Conservation (phyloP, 2,329 filamentous ascomycete genomes). For the Fusarium papillatum region DNA sequence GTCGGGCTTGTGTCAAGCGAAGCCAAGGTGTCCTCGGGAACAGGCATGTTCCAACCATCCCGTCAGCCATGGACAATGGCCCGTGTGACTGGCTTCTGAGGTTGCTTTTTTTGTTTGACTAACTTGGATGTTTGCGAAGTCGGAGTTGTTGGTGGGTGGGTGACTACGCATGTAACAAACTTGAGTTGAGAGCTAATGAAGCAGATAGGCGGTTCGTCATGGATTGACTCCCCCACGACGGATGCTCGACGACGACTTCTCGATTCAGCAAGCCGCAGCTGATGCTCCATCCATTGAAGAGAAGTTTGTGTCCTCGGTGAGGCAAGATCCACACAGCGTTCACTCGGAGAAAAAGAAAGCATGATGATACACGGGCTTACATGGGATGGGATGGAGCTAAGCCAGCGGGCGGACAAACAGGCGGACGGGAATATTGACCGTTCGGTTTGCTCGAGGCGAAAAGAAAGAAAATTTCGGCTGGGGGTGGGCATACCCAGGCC, state of each 20-base stretch:
- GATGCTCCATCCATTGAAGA: neutral
- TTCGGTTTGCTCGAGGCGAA: constrained; percentile 24
- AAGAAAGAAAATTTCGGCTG: constrained; percentile 16
- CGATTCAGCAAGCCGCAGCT: constrained; percentile 19
- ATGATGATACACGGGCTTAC: constrained; percentile 16
- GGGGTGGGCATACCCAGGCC: constrained; percentile 9
- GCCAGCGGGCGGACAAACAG: constrained; percentile 5
- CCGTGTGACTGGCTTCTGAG: neutral
- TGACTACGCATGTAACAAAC: neutral
- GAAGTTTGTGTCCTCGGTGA: neutral
- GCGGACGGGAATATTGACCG: constrained; percentile 21
- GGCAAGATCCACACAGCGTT: constrained; percentile 12
- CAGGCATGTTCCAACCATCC: neutral
- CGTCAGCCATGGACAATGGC: neutral
- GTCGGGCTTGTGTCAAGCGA: neutral
- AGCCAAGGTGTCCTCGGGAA: neutral
- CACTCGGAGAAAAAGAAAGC: constrained; percentile 7
- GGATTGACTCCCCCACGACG: neutral
- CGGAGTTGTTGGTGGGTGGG: neutral
- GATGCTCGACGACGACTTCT: neutral
- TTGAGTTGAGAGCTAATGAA: neutral
- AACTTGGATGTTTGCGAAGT: neutral
- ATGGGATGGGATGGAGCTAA: neutral
- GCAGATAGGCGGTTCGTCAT: neutral
- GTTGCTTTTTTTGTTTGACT: neutral